phyloP scores from a whole-genome alignment of 2,329 filamentous ascomycete genomes.

The Aotearoamyces nothofagi region DNA sequence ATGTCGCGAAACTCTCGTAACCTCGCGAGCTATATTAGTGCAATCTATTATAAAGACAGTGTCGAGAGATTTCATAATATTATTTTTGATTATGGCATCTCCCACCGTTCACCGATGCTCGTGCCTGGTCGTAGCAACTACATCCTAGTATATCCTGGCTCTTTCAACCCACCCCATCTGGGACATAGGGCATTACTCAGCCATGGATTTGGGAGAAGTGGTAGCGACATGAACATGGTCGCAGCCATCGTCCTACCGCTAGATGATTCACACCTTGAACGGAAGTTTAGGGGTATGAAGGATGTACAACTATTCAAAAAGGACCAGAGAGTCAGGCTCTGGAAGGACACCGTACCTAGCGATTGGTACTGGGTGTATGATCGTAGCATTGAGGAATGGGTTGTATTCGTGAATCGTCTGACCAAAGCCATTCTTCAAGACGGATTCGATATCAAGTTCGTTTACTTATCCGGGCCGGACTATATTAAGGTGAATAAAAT shows the following conservation, averaged over 20 bases:
- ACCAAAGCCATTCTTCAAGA: background rate
- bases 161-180: slow-evolving; percentile 24
- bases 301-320: background rate
- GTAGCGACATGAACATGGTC: slow-evolving; percentile 16
- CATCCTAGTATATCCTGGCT: slow-evolving; percentile 22
- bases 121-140: slow-evolving; percentile 1
- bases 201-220: slow-evolving; percentile 16
- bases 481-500: background rate
- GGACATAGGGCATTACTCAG: slow-evolving; percentile 20
- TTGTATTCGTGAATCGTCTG: background rate
- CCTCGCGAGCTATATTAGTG: background rate
- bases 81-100: background rate
- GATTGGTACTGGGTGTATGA: background rate
- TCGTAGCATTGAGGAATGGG: background rate
- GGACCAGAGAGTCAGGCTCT: slow-evolving; percentile 1
- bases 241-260: slow-evolving; percentile 19
- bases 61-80: background rate
- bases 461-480: background rate
- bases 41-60: background rate
- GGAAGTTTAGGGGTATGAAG: background rate
- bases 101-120: background rate
- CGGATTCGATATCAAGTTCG: background rate
- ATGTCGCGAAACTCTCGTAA: too few species aligned
- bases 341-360: slow-evolving; percentile 2
- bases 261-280: slow-evolving; percentile 12